These are phyloP conservation scores for Kodamaea neixiangensis DNA, from an alignment of 805 yeast genomes.

Conservation along the genomic window DNA sequence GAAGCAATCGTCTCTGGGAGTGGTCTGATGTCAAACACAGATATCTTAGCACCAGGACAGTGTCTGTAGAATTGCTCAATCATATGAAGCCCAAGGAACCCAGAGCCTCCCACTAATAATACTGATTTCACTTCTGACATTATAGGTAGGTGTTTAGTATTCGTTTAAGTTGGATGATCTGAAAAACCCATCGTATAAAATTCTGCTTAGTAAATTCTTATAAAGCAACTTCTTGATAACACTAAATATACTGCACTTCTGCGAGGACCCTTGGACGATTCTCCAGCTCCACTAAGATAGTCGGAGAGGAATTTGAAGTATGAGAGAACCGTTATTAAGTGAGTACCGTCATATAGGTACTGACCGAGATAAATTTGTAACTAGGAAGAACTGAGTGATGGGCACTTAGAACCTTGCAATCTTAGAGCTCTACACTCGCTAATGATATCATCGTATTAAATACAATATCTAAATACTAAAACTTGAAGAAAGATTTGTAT, in stretches of 20 bases:
- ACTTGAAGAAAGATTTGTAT: slow-evolving; percentile 29
- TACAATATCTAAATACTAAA: slow-evolving; percentile 14
- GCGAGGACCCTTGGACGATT: too few species aligned
- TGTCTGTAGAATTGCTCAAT: slow-evolving; percentile 77
- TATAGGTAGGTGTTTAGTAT: background rate
- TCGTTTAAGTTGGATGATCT: background rate
- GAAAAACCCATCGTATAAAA: background rate
- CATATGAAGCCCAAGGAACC: slow-evolving; percentile 89
- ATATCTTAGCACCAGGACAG: slow-evolving; percentile 68
- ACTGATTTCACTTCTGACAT: slow-evolving; percentile 50
- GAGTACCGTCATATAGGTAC: too few species aligned
- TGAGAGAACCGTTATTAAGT: too few species aligned
- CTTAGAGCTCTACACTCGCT: too few species aligned
- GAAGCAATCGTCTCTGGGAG: slow-evolving; percentile 70
- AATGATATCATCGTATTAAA: background rate
- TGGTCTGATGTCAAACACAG: slow-evolving; percentile 90
- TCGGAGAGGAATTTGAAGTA: too few species aligned
- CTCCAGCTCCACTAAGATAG: too few species aligned
- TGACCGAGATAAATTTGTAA: too few species aligned
- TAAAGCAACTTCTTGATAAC: too few species aligned
- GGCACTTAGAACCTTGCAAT: too few species aligned
- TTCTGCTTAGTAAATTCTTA: background rate
- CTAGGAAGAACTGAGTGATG: too few species aligned
- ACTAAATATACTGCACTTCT: too few species aligned
- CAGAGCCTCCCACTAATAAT: slow-evolving; percentile 91